Evolutionary conservation across 805 yeast genomes (phyloP), one percentile per base, ranked within the genome.

Genomic region (Citeromyces matritensis): DNA sequence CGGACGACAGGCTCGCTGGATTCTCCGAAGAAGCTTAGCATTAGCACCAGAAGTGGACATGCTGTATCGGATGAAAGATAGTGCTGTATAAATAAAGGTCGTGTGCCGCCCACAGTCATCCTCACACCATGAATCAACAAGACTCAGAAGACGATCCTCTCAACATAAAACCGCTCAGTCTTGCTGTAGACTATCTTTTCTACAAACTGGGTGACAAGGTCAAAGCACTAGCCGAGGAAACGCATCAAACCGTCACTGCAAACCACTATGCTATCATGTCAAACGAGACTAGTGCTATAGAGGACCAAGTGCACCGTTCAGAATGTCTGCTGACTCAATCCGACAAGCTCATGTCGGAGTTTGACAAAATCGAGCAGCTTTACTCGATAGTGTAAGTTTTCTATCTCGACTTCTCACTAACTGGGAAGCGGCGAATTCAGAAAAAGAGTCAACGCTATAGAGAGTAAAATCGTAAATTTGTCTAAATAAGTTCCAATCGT

Each of bases 1-100:
- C 25, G 91, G 78, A 42, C 91, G 70, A 46, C 95, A 85, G 2
- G 97, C 96, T 38, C 95, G 73, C 46, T 75, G 60, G 23, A 55
- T 49, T 40, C 59, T 42, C 42, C 60, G 49, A 10, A 55, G 40
- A 12, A 55, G 44, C 37, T 53, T 55, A 6, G 59, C 59, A 36
- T 53, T 51, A 10, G 53, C 44, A 29, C 59, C 59, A 26, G 29
- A 26, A n/a, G 17, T 26, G 21, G 29, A 26, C 29, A 26, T 26
- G 15, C 10, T 26, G 29, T 26, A 12, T 26, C 17, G 15, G 17
- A 26, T 11, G 17, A 13, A 11, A 10, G 17, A 12, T 11, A 15
- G 15, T 26, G 29, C 29, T 17, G 21, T 17, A 17, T 17, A 17
- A 17, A 17, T 17, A 5, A 5, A 17, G 21, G 21, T 17, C 21